Evolutionary conservation across 2,329 filamentous ascomycete genomes (phyloP), one percentile per base, ranked within the genome.

Genomic region (Teratosphaeria pseudoeucalypti): DNA sequence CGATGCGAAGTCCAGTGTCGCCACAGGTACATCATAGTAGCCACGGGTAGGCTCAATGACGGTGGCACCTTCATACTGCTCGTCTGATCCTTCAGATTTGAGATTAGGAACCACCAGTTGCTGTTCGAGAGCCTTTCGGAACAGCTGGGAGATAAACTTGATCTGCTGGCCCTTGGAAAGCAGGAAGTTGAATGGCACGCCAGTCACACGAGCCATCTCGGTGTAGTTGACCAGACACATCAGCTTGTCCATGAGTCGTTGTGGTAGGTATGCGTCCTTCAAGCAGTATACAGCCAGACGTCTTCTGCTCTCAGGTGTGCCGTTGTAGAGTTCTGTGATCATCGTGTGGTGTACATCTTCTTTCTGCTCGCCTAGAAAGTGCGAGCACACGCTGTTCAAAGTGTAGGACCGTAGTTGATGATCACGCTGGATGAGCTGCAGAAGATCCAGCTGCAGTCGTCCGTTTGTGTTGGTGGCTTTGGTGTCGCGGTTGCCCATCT

Each of bases 141-240:
- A 99, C 16, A 99, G 80, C 72, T 99, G 94, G 72, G 92, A 97
- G 76, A 99, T 84, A 76, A 99, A 99, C 70, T 96, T 96, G 72
- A 99, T 86, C 75, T 99, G 95, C 73, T 99, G 94, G 53, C 94
- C 94, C 70, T 92, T 86, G 27, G 94, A 85, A 1, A 99, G 82
- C 53, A 99, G 81, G 70, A 88, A 95, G 71, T 96, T 97, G 79
- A 99, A 99, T 0, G 94, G 94, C 4, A 99, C 92, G 67, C 94
- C 94, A 29, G 95, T 99, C 75, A 99, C 94, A 84, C 94, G 94
- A 60, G 94, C 92, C 94, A 99, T 99, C 76, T 99, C 94, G 0
- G 94, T 97, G 70, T 97, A 97, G 73, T 99, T 99, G 75, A 96
- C 89, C n/a, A 99, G 80, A 75, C 94, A 97, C 71, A 95, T 97